Base-by-base conservation (phyloP, 176 grass and related monocot species). In the Hyparrhenia diplandra region DNA sequence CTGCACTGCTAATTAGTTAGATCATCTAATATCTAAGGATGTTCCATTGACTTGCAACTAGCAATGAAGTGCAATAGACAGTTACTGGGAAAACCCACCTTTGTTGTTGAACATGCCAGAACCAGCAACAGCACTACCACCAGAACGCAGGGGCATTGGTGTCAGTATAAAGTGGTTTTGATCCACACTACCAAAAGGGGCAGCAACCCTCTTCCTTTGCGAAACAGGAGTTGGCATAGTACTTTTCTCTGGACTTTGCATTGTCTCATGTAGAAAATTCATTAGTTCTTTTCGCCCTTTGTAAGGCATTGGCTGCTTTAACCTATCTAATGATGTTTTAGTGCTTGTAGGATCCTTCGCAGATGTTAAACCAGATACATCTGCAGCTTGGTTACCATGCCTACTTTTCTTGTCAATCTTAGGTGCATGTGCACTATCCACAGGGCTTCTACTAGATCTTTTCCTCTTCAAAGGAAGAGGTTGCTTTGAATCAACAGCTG, bases 191-290 rank as follows among this genome's bases (percentile, higher is more conserved):
- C 75, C 74, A 35, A 70, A 62, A 85, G 88, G 90, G 72, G 96
- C 96, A 83, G 88, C 87, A 0, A 99, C 87, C 67, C 92, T 91
- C 80, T 99, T 99, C 80, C 96, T 90, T 68, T 95, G 96, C 40
- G 88, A 85, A 91, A 84, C 85, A 64, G 92, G 96, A 88, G 63
- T 71, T 67, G 66, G 75, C 2, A 18, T 34, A 12, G 61, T 84
- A 78, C 68, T 87, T 88, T 88, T 68, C 30, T 80, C 73, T 30
- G 92, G 88, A 78, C 71, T 76, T 47, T 98, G 52, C 85, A 85
- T 83, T 64, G 88, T 29, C 60, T 93, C 90, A 16, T 95, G 69
- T 70, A 93, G 73, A 65, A 80, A 95, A 64, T 91, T 90, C 80
- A 93, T 90, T 16, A 95, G 27, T 75, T 93, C 96, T 78, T 95